A percentile compares a stretch with the other conserved stretches of the same genome.
Evolutionary conservation across 2,329 filamentous ascomycete species (phyloP).

Genomic region (Endothia cerciana): DNA sequence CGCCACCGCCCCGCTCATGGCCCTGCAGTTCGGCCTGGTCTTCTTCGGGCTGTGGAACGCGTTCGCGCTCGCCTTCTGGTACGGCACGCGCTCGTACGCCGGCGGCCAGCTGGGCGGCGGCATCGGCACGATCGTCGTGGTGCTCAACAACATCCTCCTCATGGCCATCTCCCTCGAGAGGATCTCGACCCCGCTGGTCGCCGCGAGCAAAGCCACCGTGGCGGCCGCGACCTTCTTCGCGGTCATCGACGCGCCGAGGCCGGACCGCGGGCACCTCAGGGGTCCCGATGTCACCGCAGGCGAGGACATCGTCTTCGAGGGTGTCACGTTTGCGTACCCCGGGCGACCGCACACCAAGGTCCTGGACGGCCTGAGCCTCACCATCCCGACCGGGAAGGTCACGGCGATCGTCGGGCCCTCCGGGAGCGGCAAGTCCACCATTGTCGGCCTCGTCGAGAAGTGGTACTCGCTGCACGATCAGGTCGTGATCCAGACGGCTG

Average conservation of each 20-base stretch:
- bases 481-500: slow-evolving; percentile 53
- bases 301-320: slow-evolving; percentile 62
- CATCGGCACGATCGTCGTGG: slow-evolving; percentile 60
- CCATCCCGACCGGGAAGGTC: slow-evolving; percentile 65
- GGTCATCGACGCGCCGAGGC: slow-evolving; percentile 53
- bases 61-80: slow-evolving; percentile 67
- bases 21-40: slow-evolving; percentile 56
- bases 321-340: slow-evolving; percentile 76
- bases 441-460: slow-evolving; percentile 70
- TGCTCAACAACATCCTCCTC: slow-evolving; percentile 63
- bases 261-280: slow-evolving; percentile 45
- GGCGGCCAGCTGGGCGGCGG: slow-evolving; percentile 51
- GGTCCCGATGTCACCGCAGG: slow-evolving; percentile 54
- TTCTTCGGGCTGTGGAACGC: slow-evolving; percentile 55
- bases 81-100: slow-evolving; percentile 56
- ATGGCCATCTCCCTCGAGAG: slow-evolving; percentile 60
- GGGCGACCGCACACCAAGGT: slow-evolving; percentile 66
- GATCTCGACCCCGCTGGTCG: slow-evolving; percentile 61
- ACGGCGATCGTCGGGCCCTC: slow-evolving; percentile 77
- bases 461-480: slow-evolving; percentile 69
- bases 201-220: slow-evolving; percentile 59
- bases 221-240: slow-evolving; percentile 62
- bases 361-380: slow-evolving; percentile 61
- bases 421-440: slow-evolving; percentile 75
- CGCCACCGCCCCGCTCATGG: slow-evolving; percentile 53